Percentiles rank a stretch among this genome's conserved stretches.
phyloP scores from a whole-genome alignment of 2,329 filamentous ascomycete species.

The Alternaria metachromatica region DNA sequence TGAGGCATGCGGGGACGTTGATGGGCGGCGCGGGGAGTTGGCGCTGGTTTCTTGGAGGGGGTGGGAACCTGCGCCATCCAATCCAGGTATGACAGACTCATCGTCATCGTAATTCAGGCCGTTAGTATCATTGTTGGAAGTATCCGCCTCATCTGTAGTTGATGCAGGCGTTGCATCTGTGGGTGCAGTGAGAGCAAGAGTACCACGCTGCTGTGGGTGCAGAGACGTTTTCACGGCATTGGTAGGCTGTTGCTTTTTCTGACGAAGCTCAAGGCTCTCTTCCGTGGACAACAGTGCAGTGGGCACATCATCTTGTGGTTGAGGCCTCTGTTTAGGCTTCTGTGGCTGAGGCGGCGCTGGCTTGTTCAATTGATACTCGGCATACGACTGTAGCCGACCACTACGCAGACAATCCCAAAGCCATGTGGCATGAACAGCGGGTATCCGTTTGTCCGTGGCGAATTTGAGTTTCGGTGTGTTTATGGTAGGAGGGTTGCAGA shows the following conservation, averaged over 20 bases:
- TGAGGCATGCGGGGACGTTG: slow-evolving; percentile 35
- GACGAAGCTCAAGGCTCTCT: slow-evolving; percentile 26
- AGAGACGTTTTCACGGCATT: slow-evolving; percentile 23
- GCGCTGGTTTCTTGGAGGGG: slow-evolving; percentile 40
- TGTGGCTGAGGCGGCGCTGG: slow-evolving; percentile 19
- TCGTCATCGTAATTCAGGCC: slow-evolving; percentile 14
- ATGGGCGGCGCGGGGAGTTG: slow-evolving; percentile 40
- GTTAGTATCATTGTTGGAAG: slow-evolving; percentile 16
- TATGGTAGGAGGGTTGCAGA: slow-evolving; percentile 67
- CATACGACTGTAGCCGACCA: slow-evolving; percentile 57
- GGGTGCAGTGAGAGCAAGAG: slow-evolving; percentile 35
- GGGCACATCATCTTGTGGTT: slow-evolving; percentile 22
- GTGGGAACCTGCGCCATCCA: slow-evolving; percentile 32
- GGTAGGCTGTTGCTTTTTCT: slow-evolving; percentile 26
- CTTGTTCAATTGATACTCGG: slow-evolving; percentile 47
- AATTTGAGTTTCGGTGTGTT: slow-evolving; percentile 80
- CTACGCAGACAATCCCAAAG: slow-evolving; percentile 77
- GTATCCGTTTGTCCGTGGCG: slow-evolving; percentile 76
- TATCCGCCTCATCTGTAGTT: slow-evolving; percentile 24
- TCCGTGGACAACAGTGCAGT: slow-evolving; percentile 32
- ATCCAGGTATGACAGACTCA: slow-evolving; percentile 14
- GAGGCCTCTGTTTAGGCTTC: slow-evolving; percentile 15
- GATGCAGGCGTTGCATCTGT: slow-evolving; percentile 27
- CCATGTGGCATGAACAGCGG: slow-evolving; percentile 83
- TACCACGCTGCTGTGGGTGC: slow-evolving; percentile 21